A percentile compares a stretch with the other conserved stretches of the same genome.
Conservation (phyloP, 2,329 filamentous ascomycete species). For the Cladosporium austrohemisphaericum region DNA sequence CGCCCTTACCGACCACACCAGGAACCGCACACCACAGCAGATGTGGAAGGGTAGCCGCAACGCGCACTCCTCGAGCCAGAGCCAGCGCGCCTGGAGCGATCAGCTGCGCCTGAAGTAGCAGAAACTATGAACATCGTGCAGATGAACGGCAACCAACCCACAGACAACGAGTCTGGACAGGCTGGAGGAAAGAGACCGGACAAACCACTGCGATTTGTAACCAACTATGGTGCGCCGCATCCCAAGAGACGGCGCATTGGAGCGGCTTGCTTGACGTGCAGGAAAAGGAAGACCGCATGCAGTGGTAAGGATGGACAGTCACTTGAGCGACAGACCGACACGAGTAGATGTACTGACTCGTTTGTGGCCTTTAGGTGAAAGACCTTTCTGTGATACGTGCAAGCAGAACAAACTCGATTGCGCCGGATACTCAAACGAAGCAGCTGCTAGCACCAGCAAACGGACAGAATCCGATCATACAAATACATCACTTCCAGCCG, state of each 20-base stretch:
- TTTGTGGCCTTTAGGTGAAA: constrained; percentile 34
- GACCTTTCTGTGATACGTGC: constrained; percentile 45
- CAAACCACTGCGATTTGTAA: constrained; percentile 61
- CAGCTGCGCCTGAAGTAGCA: constrained; percentile 14
- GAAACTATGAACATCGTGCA: constrained; percentile 13
- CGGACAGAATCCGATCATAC: constrained; percentile 4
- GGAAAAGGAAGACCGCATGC: constrained; percentile 49
- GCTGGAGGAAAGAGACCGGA: constrained; percentile 2
- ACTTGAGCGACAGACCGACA: neutral
- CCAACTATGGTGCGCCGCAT: constrained; percentile 75
- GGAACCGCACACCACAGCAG: constrained; percentile 7
- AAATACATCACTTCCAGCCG: neutral
- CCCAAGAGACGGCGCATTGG: constrained; percentile 75
- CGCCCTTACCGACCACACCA: constrained; percentile 11
- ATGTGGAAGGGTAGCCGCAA: constrained; percentile 13
- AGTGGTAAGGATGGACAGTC: constrained; percentile 7
- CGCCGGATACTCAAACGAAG: constrained; percentile 40
- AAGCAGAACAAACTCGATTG: constrained; percentile 47
- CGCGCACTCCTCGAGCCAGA: constrained; percentile 12
- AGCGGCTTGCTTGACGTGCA: constrained; percentile 57
- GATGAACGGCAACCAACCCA: neutral
- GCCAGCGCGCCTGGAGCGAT: constrained; percentile 14
- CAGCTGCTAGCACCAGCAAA: constrained; percentile 5
- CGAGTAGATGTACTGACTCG: neutral
- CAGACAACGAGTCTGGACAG: constrained; percentile 1